Percentiles rank a stretch among this genome's conserved stretches.
Evolutionary conservation across 2,329 filamentous ascomycete genomes (phyloP).

Genomic region (Verticillium nonalfalfae): DNA sequence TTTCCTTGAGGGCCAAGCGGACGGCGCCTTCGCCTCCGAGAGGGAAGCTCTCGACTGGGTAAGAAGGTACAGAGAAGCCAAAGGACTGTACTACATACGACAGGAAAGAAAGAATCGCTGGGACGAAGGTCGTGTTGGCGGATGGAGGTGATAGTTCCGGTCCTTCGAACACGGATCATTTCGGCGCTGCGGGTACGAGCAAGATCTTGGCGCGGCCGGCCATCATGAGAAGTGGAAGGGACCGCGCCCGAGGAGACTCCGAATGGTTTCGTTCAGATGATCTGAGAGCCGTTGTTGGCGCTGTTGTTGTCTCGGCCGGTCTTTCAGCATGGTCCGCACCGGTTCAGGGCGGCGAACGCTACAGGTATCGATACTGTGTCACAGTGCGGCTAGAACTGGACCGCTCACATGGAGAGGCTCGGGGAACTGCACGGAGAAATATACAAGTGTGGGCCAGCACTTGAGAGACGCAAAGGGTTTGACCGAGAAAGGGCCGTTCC

Average conservation of each 20-base stretch:
- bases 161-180: background rate
- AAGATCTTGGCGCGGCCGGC: background rate
- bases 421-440: background rate
- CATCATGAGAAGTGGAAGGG: background rate
- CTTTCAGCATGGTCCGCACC: background rate
- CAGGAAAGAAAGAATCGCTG: constrained; percentile 86
- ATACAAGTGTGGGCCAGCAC: background rate
- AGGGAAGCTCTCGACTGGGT: constrained; percentile 84
- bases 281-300: background rate
- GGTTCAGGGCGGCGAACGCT: background rate
- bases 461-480: background rate
- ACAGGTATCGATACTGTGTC: background rate
- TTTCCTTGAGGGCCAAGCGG: constrained; percentile 62
- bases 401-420: background rate
- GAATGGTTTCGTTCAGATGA: background rate
- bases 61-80: constrained; percentile 71
- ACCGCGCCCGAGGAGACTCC: background rate
- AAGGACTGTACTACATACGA: constrained; percentile 70
- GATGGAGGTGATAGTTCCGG: constrained; percentile 65
- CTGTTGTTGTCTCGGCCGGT: background rate
- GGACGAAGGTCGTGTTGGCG: constrained; percentile 93
- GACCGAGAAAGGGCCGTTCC: constrained; percentile 1
- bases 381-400: background rate
- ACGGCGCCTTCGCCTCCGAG: constrained; percentile 53
- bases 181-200: background rate